phyloP scores from a whole-genome alignment of 2,329 filamentous ascomycete species.

The Cyanodermella asteris region DNA sequence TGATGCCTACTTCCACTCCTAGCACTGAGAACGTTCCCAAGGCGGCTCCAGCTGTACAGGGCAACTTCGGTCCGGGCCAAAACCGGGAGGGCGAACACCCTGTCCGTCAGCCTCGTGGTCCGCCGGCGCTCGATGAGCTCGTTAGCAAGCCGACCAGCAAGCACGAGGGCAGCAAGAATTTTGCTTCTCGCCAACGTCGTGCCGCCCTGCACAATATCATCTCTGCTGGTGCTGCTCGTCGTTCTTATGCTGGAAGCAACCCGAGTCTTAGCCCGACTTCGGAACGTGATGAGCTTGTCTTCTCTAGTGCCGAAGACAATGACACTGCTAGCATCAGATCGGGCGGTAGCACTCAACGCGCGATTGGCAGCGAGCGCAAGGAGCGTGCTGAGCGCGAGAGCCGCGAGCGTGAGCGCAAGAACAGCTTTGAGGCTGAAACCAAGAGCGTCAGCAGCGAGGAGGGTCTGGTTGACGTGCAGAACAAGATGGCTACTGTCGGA shows the following conservation, averaged over 20 bases:
- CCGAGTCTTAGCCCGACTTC: too few species aligned
- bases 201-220: constrained; percentile 83
- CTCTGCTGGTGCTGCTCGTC: constrained; percentile 66
- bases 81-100: constrained; percentile 87
- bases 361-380: constrained; percentile 73
- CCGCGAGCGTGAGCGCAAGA: too few species aligned
- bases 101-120: constrained; percentile 74
- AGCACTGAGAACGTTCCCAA: constrained; percentile 39
- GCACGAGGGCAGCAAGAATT: constrained; percentile 92
- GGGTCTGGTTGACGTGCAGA: too few species aligned
- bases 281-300: constrained; percentile 42
- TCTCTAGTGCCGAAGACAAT: constrained; percentile 49
- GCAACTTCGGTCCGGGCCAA: constrained; percentile 81
- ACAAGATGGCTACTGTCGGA: too few species aligned
- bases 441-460: too few species aligned
- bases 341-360: constrained; percentile 60
- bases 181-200: constrained; percentile 75
- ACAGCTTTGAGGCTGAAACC: too few species aligned
- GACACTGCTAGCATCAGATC: constrained; percentile 47
- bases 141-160: constrained; percentile 74
- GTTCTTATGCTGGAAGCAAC: constrained; percentile 45
- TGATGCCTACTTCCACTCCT: constrained; percentile 37
- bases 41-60: constrained; percentile 56
- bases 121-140: constrained; percentile 79
- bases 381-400: constrained; percentile 37